A percentile compares a stretch with the other conserved stretches of the same genome.
Evolutionary conservation across 2,329 filamentous ascomycete genomes (phyloP).

Genomic region (Paraphaeosphaeria minitans): DNA sequence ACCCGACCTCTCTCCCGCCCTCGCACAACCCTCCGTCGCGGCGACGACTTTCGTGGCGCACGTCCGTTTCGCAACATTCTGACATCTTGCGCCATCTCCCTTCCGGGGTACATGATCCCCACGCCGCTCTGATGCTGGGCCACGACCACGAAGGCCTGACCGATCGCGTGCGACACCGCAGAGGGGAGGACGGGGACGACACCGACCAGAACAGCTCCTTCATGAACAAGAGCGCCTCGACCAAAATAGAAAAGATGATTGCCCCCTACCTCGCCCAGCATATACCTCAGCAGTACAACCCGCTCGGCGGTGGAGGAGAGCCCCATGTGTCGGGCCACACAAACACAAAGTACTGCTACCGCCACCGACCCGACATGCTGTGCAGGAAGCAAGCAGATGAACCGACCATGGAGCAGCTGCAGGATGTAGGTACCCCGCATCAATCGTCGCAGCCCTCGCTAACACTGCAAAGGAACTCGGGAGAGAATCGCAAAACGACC

Average conservation of each 20-base stretch:
- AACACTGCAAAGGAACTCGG: slow-evolving; percentile 70
- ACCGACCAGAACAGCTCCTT: slow-evolving; percentile 32
- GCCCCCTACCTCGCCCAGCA: slow-evolving; percentile 89
- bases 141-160: slow-evolving; percentile 44
- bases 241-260: slow-evolving; percentile 76
- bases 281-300: slow-evolving; percentile 87
- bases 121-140: slow-evolving; percentile 42
- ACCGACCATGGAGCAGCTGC: slow-evolving; percentile 92
- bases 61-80: slow-evolving; percentile 21
- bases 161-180: slow-evolving; percentile 37
- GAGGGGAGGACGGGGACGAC: slow-evolving; percentile 23
- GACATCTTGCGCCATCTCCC: slow-evolving; percentile 11
- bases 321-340: slow-evolving; percentile 53
- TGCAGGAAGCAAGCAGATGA: slow-evolving; percentile 93
- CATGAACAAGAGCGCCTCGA: slow-evolving; percentile 47
- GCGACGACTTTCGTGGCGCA: slow-evolving; percentile 38
- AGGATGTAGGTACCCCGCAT: slow-evolving; percentile 66
- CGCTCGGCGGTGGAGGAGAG: slow-evolving; percentile 63
- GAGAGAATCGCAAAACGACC: slow-evolving; percentile 78
- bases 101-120: slow-evolving; percentile 27
- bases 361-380: slow-evolving; percentile 91
- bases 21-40: slow-evolving; percentile 21
- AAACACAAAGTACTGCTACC: slow-evolving; percentile 94
- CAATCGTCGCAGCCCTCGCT: slow-evolving; percentile 21
- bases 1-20: slow-evolving; percentile 16